These are phyloP conservation scores for Cardamine chenopodiifolia DNA, from an alignment of 345 rosid genomes.

Conservation along the genomic window DNA sequence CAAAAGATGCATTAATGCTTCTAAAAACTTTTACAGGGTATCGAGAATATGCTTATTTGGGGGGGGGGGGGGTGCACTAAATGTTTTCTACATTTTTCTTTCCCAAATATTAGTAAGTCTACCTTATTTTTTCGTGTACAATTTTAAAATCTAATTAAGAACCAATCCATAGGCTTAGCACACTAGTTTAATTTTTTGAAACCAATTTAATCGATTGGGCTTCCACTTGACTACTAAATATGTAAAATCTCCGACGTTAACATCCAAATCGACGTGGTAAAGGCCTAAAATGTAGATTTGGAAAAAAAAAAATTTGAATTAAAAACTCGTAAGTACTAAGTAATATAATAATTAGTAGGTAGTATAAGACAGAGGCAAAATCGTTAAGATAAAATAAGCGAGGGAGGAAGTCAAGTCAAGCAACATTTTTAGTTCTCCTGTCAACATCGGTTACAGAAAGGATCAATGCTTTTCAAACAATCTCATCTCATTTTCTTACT, in stretches of 20 bases:
- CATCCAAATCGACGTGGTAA: not conserved
- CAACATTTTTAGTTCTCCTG: slow-evolving; percentile 27
- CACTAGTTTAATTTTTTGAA: not conserved
- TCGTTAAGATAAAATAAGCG: not conserved
- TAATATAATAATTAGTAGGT: not conserved
- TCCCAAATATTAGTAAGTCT: not conserved
- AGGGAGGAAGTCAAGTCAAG: slow-evolving; percentile 11
- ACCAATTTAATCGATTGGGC: not conserved
- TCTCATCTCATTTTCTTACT: slow-evolving; percentile 1
- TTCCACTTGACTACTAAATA: not conserved
- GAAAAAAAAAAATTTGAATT: not conserved
- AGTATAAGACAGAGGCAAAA: not conserved
- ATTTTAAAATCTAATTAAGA: not conserved
- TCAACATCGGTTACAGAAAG: slow-evolving; percentile 18
- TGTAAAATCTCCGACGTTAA: not conserved
- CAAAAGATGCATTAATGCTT: slow-evolving; percentile 2
- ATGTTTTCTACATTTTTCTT: not conserved
- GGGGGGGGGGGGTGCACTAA: not conserved
- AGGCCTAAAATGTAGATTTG: not conserved
- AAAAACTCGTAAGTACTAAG: not conserved
- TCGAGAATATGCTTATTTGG: not conserved
- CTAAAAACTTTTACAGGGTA: not conserved
- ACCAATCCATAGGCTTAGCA: not conserved
- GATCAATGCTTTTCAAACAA: slow-evolving; percentile 18
- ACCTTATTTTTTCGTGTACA: not conserved